phyloP scores from a whole-genome alignment of 75 land plant species.

The Adiantum capillusveneris region DNA sequence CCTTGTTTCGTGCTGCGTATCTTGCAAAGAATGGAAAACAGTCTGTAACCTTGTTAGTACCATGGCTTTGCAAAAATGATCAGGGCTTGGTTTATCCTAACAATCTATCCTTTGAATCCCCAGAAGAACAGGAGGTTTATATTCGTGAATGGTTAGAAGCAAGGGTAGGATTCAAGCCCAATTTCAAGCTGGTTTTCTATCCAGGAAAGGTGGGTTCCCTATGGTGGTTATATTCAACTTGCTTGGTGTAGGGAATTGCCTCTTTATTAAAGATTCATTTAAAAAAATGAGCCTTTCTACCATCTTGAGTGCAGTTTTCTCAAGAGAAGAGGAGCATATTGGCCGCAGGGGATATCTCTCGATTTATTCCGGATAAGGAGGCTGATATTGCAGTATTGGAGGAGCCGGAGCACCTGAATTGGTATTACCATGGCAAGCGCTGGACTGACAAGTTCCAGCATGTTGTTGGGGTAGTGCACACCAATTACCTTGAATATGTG shows the following conservation, averaged over 20 bases:
- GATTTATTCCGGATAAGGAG: constrained; percentile 79
- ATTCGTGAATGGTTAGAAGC: constrained; percentile 90
- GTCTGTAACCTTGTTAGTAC: constrained; percentile 83
- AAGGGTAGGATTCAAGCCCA: constrained; percentile 76
- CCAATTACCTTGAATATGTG: constrained; percentile 96
- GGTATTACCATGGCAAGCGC: constrained; percentile 95
- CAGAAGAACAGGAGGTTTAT: constrained; percentile 83
- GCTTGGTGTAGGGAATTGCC: too few relatives aligned
- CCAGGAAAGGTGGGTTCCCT: constrained; percentile 78
- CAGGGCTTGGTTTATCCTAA: constrained; percentile 87
- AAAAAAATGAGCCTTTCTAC: background rate
- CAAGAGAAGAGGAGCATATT: constrained; percentile 83
- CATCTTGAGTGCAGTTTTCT: constrained; percentile 48
- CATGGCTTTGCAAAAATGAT: constrained; percentile 89
- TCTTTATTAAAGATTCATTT: too few relatives aligned
- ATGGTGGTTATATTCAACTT: background rate
- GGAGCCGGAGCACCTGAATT: constrained; percentile 95
- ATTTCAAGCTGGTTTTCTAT: constrained; percentile 88
- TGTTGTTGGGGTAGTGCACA: constrained; percentile 92
- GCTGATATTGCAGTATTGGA: constrained; percentile 97
- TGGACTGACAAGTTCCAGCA: constrained; percentile 97
- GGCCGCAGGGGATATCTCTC: constrained; percentile 90
- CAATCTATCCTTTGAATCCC: constrained; percentile 69
- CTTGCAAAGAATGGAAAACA: constrained; percentile 73
- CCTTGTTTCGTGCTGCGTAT: constrained; percentile 91